Evolutionary conservation across 176 grass and related monocot genomes (phyloP).

Genomic region (Oryza rufipogon): DNA sequence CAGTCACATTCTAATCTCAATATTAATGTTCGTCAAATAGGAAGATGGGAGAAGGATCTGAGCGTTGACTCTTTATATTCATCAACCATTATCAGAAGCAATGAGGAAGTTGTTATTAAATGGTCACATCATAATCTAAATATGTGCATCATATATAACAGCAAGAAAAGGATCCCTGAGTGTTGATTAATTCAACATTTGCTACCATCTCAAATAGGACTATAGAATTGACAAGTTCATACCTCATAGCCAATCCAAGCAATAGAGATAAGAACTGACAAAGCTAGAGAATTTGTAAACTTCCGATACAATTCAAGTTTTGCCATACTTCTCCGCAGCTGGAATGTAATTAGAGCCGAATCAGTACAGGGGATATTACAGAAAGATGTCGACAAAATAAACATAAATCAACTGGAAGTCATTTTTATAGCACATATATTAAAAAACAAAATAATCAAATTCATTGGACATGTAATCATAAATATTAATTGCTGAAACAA

Average conservation of each 20-base stretch:
- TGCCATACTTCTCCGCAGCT: conserved; percentile 91
- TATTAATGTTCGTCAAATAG: conserved; percentile 29
- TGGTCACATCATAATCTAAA: conserved; percentile 22
- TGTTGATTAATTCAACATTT: conserved; percentile 21
- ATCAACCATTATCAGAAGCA: not conserved
- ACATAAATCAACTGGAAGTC: not conserved
- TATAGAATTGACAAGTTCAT: conserved; percentile 43
- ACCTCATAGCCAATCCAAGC: conserved; percentile 99
- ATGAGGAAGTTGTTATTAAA: not conserved
- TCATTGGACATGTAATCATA: conserved; percentile 25
- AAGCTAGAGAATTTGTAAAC: conserved; percentile 90
- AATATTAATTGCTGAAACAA: conserved; percentile 17
- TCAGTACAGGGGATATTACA: conserved; percentile 23
- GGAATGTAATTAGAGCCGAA: conserved; percentile 39
- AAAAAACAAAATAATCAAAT: not conserved
- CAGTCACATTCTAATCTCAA: not conserved
- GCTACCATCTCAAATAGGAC: not conserved
- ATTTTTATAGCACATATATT: not conserved
- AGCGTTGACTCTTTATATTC: not conserved
- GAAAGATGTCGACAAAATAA: not conserved
- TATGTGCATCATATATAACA: not conserved
- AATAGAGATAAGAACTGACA: conserved; percentile 92
- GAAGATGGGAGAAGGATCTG: not conserved
- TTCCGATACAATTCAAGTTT: conserved; percentile 98
- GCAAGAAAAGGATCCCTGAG: not conserved